A percentile compares a stretch with the other conserved stretches of the same genome.
Conservation (phyloP, 169 alveolate genomes). For the Plasmodium relictum region DNA sequence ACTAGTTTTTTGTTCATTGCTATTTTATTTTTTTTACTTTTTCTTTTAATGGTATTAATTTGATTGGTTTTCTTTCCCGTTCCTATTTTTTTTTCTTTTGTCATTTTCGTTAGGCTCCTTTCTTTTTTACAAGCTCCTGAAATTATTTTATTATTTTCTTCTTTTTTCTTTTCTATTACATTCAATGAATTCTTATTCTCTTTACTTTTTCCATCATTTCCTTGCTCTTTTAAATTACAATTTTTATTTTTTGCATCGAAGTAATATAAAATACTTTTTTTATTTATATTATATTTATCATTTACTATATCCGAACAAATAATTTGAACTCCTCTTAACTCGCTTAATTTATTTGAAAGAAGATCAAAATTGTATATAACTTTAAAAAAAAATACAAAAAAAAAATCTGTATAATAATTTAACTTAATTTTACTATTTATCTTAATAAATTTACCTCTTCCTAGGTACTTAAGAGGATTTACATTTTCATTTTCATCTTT, state of each 20-base stretch:
- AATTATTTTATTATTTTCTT: not conserved
- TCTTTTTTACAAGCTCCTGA: not conserved
- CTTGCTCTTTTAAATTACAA: not conserved
- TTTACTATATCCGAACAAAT: conserved; percentile 46
- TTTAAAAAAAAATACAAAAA: conserved; percentile 70
- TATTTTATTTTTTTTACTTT: too few relatives aligned
- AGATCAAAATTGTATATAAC: conserved; percentile 21
- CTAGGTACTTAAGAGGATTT: conserved; percentile 38
- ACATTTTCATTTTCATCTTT: conserved; percentile 61
- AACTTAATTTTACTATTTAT: conserved; percentile 37
- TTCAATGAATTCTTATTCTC: not conserved
- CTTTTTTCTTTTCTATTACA: not conserved
- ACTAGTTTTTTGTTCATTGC: not conserved
- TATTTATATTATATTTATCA: not conserved
- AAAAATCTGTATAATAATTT: conserved; percentile 40
- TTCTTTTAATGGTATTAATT: too few relatives aligned
- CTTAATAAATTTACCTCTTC: conserved; percentile 44
- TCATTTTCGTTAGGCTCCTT: not conserved
- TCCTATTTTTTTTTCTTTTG: not conserved
- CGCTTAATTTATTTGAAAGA: conserved; percentile 20
- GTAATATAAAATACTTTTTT: conserved; percentile 45
- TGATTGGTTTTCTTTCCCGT: not conserved
- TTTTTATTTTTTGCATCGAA: conserved; percentile 5
- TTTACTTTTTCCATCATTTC: not conserved
- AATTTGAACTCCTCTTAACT: conserved; percentile 64